Evolutionary conservation across 345 rosid genomes (phyloP).

Genomic region (Aegle marmelos): DNA sequence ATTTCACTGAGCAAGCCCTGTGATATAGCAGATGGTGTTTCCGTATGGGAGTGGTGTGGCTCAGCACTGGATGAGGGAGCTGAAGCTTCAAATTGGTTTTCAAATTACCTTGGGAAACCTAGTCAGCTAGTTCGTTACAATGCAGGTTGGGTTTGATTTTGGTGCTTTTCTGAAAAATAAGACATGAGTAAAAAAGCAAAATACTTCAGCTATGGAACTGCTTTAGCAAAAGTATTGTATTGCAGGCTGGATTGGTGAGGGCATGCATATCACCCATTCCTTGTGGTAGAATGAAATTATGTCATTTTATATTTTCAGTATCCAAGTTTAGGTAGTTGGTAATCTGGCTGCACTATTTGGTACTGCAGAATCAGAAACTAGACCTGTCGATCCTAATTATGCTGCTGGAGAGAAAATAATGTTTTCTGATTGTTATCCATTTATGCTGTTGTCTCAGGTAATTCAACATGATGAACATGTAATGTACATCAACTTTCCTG

Average conservation of each 20-base stretch:
- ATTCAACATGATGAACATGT: conserved; percentile 2
- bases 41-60: conserved; percentile 95
- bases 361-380: conserved; percentile 54
- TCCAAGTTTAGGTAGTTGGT: background rate
- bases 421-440: conserved; percentile 79
- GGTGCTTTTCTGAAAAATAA: conserved; percentile 5
- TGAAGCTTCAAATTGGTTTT: conserved; percentile 82
- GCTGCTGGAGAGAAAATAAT: conserved; percentile 62
- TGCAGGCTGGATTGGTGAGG: background rate
- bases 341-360: background rate
- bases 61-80: conserved; percentile 88
- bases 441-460: conserved; percentile 79
- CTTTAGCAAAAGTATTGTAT: background rate
- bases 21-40: conserved; percentile 49
- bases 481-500: background rate
- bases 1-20: conserved; percentile 50
- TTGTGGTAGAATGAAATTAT: background rate
- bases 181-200: background rate
- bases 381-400: conserved; percentile 71
- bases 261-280: background rate
- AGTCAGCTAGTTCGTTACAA: conserved; percentile 80
- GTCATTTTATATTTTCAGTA: background rate
- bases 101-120: conserved; percentile 69
- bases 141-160: conserved; percentile 45
- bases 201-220: background rate